Evolutionary conservation across 345 rosid genomes (phyloP).

Genomic region (Salix brachista): DNA sequence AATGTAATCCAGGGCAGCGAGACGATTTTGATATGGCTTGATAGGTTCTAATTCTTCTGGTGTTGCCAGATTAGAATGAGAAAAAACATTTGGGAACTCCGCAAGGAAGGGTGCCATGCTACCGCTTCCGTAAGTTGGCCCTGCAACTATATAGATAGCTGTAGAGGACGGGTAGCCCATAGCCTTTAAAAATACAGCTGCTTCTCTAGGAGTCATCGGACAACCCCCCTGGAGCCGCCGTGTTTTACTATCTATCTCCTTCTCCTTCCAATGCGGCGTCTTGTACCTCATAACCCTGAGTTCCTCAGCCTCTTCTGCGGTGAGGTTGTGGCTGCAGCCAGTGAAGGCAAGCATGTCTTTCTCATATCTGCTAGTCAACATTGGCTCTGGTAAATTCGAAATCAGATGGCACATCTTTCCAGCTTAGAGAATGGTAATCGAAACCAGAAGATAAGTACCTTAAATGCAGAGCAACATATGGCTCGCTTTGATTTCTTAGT

Average conservation of each 20-base stretch:
- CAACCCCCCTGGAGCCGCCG: slow-evolving; percentile 82
- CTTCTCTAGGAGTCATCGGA: slow-evolving; percentile 98
- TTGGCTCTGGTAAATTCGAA: neutral
- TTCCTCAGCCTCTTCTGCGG: slow-evolving; percentile 63
- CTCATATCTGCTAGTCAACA: slow-evolving; percentile 65
- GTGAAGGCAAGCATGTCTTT: slow-evolving; percentile 99
- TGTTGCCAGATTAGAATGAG: slow-evolving; percentile 78
- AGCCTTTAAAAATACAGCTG: slow-evolving; percentile 86
- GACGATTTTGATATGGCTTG: slow-evolving; percentile 72
- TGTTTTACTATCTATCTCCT: slow-evolving; percentile 74
- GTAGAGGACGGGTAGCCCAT: slow-evolving; percentile 92
- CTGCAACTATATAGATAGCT: slow-evolving; percentile 86
- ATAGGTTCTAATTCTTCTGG: slow-evolving; percentile 77
- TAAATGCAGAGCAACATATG: slow-evolving; percentile 81
- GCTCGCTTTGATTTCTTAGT: slow-evolving; percentile 60
- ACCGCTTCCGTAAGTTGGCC: slow-evolving; percentile 70
- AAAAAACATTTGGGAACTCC: slow-evolving; percentile 79
- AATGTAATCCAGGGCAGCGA: slow-evolving; percentile 87
- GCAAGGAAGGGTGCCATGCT: slow-evolving; percentile 70
- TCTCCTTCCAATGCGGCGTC: slow-evolving; percentile 94
- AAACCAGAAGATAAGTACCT: slow-evolving; percentile 39
- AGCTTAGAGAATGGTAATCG: neutral
- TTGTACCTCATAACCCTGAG: slow-evolving; percentile 73
- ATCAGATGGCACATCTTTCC: neutral
- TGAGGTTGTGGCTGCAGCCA: slow-evolving; percentile 92